Evolutionary conservation across 75 land plant species (phyloP), one percentile per base, ranked within the genome.

Genomic region (Picea sitchensis): DNA sequence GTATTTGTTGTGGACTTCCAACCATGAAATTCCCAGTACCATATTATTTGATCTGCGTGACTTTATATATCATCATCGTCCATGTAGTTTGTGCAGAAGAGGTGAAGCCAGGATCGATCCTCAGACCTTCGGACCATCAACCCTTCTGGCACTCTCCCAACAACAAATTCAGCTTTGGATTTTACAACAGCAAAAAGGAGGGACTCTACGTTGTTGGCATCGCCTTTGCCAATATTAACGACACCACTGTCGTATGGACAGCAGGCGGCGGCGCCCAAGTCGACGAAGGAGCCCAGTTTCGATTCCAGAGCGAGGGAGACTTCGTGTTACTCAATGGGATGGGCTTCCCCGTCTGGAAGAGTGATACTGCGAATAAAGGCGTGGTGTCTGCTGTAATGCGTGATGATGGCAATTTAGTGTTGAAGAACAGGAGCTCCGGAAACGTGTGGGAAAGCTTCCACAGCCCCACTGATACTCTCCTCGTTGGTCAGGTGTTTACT

Each of bases 361-460:
- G 88, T 58, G 26, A 38, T 64, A 89, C 88, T 32, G 21, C 78
- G 1, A 18, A 26, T 13, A 77, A 9, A 2, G 84, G 84, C 74
- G 84, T 84, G 65, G 38, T 79, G 41, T 31, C 73, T 51, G 86
- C 80, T 4, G 58, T 76, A 47, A 54, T 89, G 21, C 62, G 67
- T 20, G 88, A 89, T 54, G 58, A 82, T 17, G 91, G 91, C 5
- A 78, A 89, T 44, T 77, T 89, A 58, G 76, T 73, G 18, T 81
- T 89, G 31, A 78, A 26, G 3, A 87, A 79, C 38, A 15, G 63
- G 0, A 72, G 61, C 58, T 18, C 58, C 68, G 56, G 30, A 20
- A 14, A 75, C 6, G 77, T 85, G 14, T 90, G 91, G 91, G 64
- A 84, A 14, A 65, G 84, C 23, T 90, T 90, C 77, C 78, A 80